Conservation (phyloP, 225 moss, liverwort and hornwort species). For the Neckera pumila region DNA sequence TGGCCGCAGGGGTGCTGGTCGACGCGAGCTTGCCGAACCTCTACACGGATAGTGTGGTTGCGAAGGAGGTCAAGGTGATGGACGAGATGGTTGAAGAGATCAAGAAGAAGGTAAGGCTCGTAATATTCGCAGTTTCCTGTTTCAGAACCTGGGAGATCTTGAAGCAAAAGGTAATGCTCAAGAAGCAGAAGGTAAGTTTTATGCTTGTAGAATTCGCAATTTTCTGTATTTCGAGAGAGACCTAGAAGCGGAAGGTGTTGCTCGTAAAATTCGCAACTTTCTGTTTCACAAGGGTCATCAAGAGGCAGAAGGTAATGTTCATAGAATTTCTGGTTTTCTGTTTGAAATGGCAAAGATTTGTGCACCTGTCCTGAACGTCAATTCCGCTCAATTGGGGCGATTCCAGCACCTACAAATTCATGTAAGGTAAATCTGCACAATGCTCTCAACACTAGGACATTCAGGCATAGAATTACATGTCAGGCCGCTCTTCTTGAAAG, state of each 20-base stretch:
- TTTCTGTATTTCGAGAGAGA: neutral
- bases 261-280: neutral
- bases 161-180: neutral
- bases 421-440: neutral
- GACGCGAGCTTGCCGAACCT: neutral
- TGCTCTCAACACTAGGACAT: neutral
- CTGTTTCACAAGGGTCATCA: neutral
- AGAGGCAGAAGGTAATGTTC: neutral
- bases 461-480: neutral
- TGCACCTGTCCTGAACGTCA: neutral
- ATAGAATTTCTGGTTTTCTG: neutral
- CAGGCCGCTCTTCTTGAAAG: neutral
- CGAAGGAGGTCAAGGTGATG: neutral
- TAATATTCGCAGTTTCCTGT: neutral
- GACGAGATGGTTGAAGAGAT: neutral
- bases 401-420: neutral
- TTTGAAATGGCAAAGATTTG: neutral
- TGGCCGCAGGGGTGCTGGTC: neutral
- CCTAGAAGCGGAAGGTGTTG: neutral
- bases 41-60: neutral
- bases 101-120: neutral
- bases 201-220: neutral
- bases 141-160: neutral
- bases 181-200: neutral
- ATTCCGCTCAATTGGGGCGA: neutral